These are phyloP conservation scores for Linnemannia exigua DNA, from an alignment of 192 early-diverging fungal genomes.

Conservation along the genomic window DNA sequence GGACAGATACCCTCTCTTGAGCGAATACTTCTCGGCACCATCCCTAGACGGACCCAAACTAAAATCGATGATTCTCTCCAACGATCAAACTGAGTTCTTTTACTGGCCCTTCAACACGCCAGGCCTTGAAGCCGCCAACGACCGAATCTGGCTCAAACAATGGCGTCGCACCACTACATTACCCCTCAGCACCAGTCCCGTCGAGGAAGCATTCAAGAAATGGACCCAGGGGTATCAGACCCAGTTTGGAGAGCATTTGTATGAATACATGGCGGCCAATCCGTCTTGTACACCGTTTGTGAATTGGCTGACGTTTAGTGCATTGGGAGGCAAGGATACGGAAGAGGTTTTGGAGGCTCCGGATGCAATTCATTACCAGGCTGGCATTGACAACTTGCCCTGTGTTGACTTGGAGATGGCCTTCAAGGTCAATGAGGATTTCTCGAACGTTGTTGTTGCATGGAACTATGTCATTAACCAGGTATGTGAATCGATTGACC, in stretches of 20 bases:
- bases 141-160: conserved; percentile 58
- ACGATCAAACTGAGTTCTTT: conserved; percentile 54
- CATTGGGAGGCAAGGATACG: conserved; percentile 5
- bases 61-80: conserved; percentile 30
- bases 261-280: conserved; percentile 12
- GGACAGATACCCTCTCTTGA: conserved; percentile 30
- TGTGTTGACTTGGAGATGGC: conserved; percentile 41
- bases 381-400: conserved; percentile 31
- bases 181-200: neutral
- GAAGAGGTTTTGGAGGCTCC: conserved; percentile 25
- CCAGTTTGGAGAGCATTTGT: conserved; percentile 20
- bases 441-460: conserved; percentile 44
- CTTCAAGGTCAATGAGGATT: conserved; percentile 42
- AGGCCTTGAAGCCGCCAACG: conserved; percentile 9
- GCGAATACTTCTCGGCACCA: conserved; percentile 7
- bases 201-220: neutral
- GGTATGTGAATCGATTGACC: neutral
- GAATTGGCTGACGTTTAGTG: conserved; percentile 1
- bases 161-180: conserved; percentile 37
- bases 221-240: conserved; percentile 8
- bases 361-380: conserved; percentile 55
- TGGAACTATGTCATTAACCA: conserved; percentile 15
- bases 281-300: conserved; percentile 39
- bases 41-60: conserved; percentile 21
- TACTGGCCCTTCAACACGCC: conserved; percentile 57